Percentiles rank a stretch among this genome's conserved stretches.
Evolutionary conservation across 2,329 filamentous ascomycete species (phyloP).

Genomic region (Hymenoscyphus infarciens): DNA sequence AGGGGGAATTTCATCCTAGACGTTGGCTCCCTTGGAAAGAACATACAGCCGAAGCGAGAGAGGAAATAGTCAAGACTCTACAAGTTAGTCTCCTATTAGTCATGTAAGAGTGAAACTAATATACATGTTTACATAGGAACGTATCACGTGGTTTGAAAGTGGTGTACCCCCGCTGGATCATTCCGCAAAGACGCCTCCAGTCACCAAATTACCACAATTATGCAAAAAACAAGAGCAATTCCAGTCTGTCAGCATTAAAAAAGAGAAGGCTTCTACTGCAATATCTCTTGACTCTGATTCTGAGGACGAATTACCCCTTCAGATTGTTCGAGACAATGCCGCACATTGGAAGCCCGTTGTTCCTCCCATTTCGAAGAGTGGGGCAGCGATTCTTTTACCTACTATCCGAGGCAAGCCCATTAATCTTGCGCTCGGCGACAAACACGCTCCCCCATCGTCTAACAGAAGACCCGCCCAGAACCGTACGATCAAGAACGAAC

Average conservation of each 20-base stretch:
- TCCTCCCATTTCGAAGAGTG: background rate
- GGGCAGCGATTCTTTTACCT: background rate
- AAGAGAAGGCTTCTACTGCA: background rate
- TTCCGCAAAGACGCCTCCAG: background rate
- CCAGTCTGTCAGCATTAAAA: background rate
- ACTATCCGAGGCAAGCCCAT: background rate
- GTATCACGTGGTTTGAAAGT: conserved; percentile 10
- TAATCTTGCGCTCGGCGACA: background rate
- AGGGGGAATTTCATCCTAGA: conserved; percentile 4
- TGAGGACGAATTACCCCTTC: background rate
- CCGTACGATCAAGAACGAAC: background rate
- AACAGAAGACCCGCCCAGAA: background rate
- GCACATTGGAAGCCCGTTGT: background rate
- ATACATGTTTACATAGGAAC: too few relatives aligned
- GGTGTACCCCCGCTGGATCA: conserved; percentile 13
- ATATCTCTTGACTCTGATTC: background rate
- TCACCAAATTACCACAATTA: background rate
- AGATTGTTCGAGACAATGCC: background rate
- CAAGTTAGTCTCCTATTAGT: conserved; percentile 8
- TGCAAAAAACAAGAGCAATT: background rate
- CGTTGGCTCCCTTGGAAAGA: conserved; percentile 7
- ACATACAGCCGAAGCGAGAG: conserved; percentile 5
- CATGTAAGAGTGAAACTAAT: too few relatives aligned
- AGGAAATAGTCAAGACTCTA: conserved; percentile 8
- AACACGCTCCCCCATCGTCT: background rate